Percentiles rank a stretch among this genome's conserved stretches.
These are phyloP conservation scores for Leccinum subrobustum DNA, from an alignment of 1,284 basidiomycete genomes.

Conservation along the genomic window DNA sequence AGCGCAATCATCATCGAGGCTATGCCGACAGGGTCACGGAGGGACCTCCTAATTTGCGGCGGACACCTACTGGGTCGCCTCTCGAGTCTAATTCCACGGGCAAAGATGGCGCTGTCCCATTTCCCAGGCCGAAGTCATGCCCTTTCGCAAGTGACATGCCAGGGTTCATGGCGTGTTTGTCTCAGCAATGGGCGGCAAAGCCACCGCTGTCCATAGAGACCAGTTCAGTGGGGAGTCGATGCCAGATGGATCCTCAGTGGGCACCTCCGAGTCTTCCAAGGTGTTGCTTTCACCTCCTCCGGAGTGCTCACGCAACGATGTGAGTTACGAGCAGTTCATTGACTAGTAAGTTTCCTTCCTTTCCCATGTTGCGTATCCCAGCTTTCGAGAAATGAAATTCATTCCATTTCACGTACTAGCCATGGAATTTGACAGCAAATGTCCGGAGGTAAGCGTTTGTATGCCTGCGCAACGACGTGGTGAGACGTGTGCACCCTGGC, in stretches of 20 bases:
- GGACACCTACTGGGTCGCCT: conserved; percentile 46
- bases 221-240: conserved; percentile 50
- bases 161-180: neutral
- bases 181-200: conserved; percentile 8
- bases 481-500: no score
- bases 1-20: conserved; percentile 48
- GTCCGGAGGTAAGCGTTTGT: conserved; percentile 46
- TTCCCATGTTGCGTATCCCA: conserved; percentile 3
- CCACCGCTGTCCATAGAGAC: conserved; percentile 22
- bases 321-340: conserved; percentile 60
- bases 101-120: neutral
- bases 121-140: conserved; percentile 38
- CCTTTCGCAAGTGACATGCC: conserved; percentile 32
- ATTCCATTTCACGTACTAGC: conserved; percentile 41
- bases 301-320: conserved; percentile 26
- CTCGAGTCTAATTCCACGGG: conserved; percentile 15
- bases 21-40: conserved; percentile 39
- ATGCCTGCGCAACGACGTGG: no score
- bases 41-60: conserved; percentile 31
- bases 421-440: conserved; percentile 74
- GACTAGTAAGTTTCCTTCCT: conserved; percentile 49
- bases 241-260: conserved; percentile 45
- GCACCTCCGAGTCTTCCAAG: conserved; percentile 28
- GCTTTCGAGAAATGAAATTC: conserved; percentile 9
- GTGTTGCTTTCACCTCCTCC: conserved; percentile 36